phyloP scores from a whole-genome alignment of 495 filamentous ascomycete genomes.

The Aspergillus incahuasiensis region DNA sequence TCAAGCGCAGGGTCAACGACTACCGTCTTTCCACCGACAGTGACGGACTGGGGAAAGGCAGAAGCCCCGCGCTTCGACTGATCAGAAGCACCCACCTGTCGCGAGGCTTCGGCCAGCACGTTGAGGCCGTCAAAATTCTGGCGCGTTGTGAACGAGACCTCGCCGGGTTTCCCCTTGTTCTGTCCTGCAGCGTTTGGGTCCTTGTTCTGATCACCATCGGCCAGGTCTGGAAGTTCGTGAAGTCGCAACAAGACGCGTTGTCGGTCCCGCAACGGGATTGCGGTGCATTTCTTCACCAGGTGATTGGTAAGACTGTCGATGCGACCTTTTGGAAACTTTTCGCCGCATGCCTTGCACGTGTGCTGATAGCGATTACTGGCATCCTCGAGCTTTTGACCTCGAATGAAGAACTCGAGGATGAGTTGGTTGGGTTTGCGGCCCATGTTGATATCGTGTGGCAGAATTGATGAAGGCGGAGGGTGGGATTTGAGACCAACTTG shows the following conservation, averaged over 20 bases:
- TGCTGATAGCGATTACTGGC: constrained; percentile 83
- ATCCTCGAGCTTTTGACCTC: constrained; percentile 76
- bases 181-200: constrained; percentile 32
- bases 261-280: constrained; percentile 61
- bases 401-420: constrained; percentile 78
- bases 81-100: constrained; percentile 56
- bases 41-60: constrained; percentile 42
- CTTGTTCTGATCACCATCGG: constrained; percentile 35
- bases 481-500: constrained; percentile 5
- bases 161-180: constrained; percentile 36
- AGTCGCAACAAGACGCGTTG: constrained; percentile 60
- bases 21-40: constrained; percentile 45
- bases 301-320: constrained; percentile 75
- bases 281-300: constrained; percentile 75
- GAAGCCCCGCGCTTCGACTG: constrained; percentile 38
- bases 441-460: constrained; percentile 45
- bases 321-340: constrained; percentile 79
- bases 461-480: constrained; percentile 12
- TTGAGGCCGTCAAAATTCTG: constrained; percentile 71
- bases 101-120: constrained; percentile 76
- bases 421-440: constrained; percentile 76
- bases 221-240: constrained; percentile 43
- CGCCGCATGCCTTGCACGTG: constrained; percentile 80
- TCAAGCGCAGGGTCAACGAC: constrained; percentile 46
- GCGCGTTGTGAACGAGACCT: constrained; percentile 38